A percentile compares a stretch with the other conserved stretches of the same genome.
Evolutionary conservation across 495 filamentous ascomycete genomes (phyloP).

Genomic region (Tuber calosporum): DNA sequence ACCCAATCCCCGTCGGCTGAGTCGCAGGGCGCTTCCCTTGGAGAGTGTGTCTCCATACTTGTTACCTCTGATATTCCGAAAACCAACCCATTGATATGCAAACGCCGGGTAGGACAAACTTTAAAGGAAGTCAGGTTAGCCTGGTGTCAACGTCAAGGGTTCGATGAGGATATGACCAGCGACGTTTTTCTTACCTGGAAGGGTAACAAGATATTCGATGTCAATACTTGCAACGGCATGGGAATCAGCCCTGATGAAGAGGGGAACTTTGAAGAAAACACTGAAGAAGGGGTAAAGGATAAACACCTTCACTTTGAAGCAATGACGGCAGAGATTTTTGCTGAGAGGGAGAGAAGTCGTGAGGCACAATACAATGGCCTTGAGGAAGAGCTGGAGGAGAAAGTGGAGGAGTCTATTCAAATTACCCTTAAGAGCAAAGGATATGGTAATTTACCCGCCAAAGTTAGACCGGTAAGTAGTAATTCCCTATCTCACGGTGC

Average conservation of each 20-base stretch:
- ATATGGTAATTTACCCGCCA: conserved; percentile 52
- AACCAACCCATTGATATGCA: conserved; percentile 58
- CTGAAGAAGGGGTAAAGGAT: conserved; percentile 42
- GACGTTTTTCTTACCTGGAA: conserved; percentile 73
- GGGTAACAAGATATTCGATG: conserved; percentile 61
- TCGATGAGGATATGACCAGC: conserved; percentile 47
- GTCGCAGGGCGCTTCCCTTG: conserved; percentile 20
- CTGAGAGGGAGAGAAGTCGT: conserved; percentile 43
- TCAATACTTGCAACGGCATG: conserved; percentile 63
- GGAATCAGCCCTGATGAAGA: conserved; percentile 50
- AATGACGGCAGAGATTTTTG: conserved; percentile 54
- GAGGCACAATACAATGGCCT: conserved; percentile 50
- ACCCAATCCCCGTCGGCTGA: background rate
- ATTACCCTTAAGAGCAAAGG: conserved; percentile 51
- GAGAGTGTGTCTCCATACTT: conserved; percentile 60
- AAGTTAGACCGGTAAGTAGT: conserved; percentile 50
- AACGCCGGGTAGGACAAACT: conserved; percentile 58
- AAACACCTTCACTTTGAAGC: conserved; percentile 61
- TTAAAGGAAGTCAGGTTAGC: conserved; percentile 58
- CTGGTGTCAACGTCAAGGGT: conserved; percentile 59
- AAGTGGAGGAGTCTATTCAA: conserved; percentile 12
- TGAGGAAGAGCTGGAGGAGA: conserved; percentile 44
- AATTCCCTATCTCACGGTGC: background rate
- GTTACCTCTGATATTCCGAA: conserved; percentile 59
- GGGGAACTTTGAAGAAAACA: conserved; percentile 43